Base-by-base conservation (phyloP, 306 rosid species). In the Dryas alaskensis region DNA sequence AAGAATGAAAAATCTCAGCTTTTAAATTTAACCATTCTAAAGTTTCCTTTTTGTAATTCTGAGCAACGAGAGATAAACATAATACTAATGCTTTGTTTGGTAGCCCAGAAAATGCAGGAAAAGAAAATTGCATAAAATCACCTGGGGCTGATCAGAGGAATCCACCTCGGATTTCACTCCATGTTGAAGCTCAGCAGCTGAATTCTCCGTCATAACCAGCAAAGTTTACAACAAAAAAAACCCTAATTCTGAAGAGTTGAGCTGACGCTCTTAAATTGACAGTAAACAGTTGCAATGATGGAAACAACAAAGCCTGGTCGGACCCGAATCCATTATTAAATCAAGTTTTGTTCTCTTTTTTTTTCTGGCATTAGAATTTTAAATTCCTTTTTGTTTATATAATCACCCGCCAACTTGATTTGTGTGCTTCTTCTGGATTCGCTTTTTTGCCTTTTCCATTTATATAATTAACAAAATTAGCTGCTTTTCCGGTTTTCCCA, bases 131-230 rank as follows among this genome's bases (percentile, higher is more conserved):
- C 6, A 46, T n/a, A 67, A 39, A 55, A 19, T 79, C 81, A 86
- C 90, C 90, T 82, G 80, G 48, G 52, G 7, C 44, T 62, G 69
- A 27, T 50, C 69, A 60, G 82, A 51, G 22, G 80, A 75, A 63
- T 60, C 82, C 9, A 77, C 68, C 31, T 69, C 63, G 45, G 72
- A 79, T 69, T 75, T 82, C 70, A 50, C 81, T 16, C 57, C 69
- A 62, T 22, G 75, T 72, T 51, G 82, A 72, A 82, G 82, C 70
- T 81, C 77, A 60, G 73, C 37, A 63, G 47, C 85, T 68, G 79
- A 79, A 69, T 42, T 81, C 60, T 84, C 91, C 92, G 86, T 88
- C 57, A 77, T 65, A 81, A 7, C 66, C 61, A 63, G 43, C 47
- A 70, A 62, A 60, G 57, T n/a, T 46, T 4, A 16, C 10, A 31